phyloP scores from a whole-genome alignment of 768 basidiomycete species.

The Pilatotrama ljubarskyi region DNA sequence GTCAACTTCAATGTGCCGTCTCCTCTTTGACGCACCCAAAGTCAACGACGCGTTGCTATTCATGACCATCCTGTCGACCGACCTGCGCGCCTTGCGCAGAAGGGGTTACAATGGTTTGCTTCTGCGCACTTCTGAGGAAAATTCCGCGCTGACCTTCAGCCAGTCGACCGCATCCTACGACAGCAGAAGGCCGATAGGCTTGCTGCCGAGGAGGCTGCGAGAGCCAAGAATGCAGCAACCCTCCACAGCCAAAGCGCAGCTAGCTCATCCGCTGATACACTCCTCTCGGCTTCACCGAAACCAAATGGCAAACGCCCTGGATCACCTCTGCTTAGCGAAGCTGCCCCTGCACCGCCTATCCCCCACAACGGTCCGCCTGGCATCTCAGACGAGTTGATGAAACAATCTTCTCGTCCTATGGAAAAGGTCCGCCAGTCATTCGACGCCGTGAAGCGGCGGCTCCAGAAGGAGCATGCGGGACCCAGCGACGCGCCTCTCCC shows the following conservation, averaged over 20 bases:
- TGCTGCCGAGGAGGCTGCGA: conserved; percentile 50
- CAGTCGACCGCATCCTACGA: conserved; percentile 89
- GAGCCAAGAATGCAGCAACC: conserved; percentile 37
- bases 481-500: background rate
- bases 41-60: conserved; percentile 88
- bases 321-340: background rate
- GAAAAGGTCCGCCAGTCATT: conserved; percentile 5
- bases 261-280: conserved; percentile 4
- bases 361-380: background rate
- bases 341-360: background rate
- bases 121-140: background rate
- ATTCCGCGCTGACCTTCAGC: conserved; percentile 24
- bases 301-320: background rate
- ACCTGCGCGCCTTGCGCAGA: conserved; percentile 75
- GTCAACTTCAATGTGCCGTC: conserved; percentile 77
- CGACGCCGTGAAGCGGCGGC: background rate
- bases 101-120: conserved; percentile 80
- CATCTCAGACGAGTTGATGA: background rate
- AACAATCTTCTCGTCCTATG: conserved; percentile 1
- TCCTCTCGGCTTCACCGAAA: background rate
- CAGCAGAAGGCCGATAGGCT: conserved; percentile 73
- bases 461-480: background rate
- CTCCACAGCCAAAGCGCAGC: background rate
- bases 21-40: conserved; percentile 76
- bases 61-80: conserved; percentile 92